Evolutionary conservation across 140 eudicot species (phyloP).

Genomic region (Bidens hawaiensis): DNA sequence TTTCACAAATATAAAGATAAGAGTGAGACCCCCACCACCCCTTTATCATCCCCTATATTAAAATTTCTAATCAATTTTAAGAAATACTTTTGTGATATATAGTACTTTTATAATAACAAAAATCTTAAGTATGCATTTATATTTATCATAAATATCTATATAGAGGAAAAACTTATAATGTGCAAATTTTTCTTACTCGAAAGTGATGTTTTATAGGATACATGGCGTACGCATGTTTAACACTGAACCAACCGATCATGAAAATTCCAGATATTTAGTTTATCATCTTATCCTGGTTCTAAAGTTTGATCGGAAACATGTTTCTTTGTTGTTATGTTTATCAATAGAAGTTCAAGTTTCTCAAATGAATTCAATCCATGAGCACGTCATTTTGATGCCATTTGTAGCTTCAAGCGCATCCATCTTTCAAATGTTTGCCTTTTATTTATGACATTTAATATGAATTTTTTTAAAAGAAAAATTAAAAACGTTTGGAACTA

Average conservation of each 20-base stretch:
- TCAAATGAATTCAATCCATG: neutral
- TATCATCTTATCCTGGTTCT: no score
- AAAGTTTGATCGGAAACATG: no score
- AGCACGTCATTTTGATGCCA: no score
- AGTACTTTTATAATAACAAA: neutral
- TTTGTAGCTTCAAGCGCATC: neutral
- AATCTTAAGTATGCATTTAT: neutral
- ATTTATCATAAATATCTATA: no score
- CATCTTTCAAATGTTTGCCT: neutral
- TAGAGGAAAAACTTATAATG: no score
- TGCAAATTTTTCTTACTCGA: no score
- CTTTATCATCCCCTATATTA: slow-evolving; percentile 27
- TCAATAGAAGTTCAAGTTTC: neutral
- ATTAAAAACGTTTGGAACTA: no score
- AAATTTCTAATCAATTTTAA: neutral
- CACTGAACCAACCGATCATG: no score
- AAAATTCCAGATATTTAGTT: no score
- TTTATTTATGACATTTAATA: no score
- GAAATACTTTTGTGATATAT: neutral
- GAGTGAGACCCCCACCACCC: slow-evolving; percentile 12
- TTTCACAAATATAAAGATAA: slow-evolving; percentile 32
- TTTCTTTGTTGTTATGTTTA: neutral
- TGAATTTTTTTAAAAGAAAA: neutral
- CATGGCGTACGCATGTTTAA: no score
- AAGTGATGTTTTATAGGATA: no score